Conservation (phyloP, 495 filamentous ascomycete genomes). For the Astrothelium subdiscretum region DNA sequence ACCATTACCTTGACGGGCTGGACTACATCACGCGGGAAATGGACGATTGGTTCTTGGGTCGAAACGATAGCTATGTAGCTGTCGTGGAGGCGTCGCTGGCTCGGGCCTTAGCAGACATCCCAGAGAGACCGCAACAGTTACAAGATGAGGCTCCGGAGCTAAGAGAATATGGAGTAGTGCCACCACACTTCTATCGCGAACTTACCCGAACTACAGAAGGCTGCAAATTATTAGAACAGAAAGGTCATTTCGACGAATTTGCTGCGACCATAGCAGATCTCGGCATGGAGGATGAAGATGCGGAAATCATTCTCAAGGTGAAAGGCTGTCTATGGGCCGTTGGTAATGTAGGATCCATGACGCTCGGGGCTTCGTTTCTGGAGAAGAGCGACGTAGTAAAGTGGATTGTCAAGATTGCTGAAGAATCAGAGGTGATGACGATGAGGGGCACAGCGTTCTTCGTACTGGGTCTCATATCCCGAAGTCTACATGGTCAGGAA, state of each 20-base stretch:
- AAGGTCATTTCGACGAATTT: slow-evolving; percentile 93
- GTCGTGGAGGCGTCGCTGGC: slow-evolving; percentile 95
- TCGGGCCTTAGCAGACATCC: slow-evolving; percentile 59
- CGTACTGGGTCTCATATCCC: slow-evolving; percentile 81
- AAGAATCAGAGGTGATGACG: slow-evolving; percentile 75
- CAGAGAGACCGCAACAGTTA: slow-evolving; percentile 36
- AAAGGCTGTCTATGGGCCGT: slow-evolving; percentile 97
- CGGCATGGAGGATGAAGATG: slow-evolving; percentile 69
- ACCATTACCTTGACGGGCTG: slow-evolving; percentile 91
- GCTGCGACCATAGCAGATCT: slow-evolving; percentile 76
- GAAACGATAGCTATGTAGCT: slow-evolving; percentile 87
- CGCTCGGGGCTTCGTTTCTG: slow-evolving; percentile 85
- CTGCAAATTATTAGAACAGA: slow-evolving; percentile 77
- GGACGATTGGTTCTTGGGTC: slow-evolving; percentile 97
- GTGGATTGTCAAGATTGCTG: slow-evolving; percentile 75
- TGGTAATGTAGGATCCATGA: slow-evolving; percentile 97
- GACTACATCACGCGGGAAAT: slow-evolving; percentile 99
- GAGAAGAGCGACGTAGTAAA: slow-evolving; percentile 77
- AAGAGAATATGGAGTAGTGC: slow-evolving; percentile 57
- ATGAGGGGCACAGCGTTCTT: slow-evolving; percentile 94
- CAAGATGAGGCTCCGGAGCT: slow-evolving; percentile 46
- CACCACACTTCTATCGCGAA: slow-evolving; percentile 95
- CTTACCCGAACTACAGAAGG: slow-evolving; percentile 86
- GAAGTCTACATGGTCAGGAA: slow-evolving; percentile 83
- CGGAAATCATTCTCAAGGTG: slow-evolving; percentile 80